A percentile compares a stretch with the other conserved stretches of the same genome.
phyloP scores from a whole-genome alignment of 202 grass and related monocot species.

The Setaria italica region DNA sequence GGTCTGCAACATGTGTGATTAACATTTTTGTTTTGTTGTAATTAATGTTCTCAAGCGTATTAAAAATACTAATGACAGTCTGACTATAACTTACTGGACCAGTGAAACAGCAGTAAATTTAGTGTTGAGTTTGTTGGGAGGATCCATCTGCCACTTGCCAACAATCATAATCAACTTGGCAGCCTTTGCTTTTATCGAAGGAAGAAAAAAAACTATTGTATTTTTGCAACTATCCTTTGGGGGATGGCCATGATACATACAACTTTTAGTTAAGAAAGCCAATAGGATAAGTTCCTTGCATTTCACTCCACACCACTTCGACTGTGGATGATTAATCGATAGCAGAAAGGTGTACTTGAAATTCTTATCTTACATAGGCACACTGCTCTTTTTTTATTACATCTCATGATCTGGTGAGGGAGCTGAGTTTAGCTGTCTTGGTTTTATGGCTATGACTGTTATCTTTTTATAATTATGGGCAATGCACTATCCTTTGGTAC shows the following conservation, averaged over 20 bases:
- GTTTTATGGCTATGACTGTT: not conserved
- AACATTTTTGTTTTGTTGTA: not conserved
- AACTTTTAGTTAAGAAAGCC: constrained; percentile 4
- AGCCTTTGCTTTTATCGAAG: not conserved
- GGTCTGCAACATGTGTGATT: not conserved
- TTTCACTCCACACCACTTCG: not conserved
- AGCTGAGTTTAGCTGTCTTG: not conserved
- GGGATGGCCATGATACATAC: not conserved
- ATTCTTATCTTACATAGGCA: no score
- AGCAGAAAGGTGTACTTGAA: not conserved
- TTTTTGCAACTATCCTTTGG: not conserved
- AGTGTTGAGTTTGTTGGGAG: not conserved
- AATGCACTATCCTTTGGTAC: not conserved
- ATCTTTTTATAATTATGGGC: not conserved
- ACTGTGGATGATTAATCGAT: not conserved
- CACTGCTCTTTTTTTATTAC: not conserved
- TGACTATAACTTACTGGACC: not conserved
- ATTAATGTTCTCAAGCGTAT: not conserved
- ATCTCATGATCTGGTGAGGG: not conserved
- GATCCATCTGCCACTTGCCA: not conserved
- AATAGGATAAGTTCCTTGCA: not conserved
- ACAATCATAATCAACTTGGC: no score
- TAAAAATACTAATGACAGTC: not conserved
- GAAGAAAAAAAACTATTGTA: not conserved
- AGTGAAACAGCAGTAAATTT: not conserved